These are phyloP conservation scores for Pythium biforme DNA, from an alignment of 352 stramenopile genomes.

Conservation along the genomic window DNA sequence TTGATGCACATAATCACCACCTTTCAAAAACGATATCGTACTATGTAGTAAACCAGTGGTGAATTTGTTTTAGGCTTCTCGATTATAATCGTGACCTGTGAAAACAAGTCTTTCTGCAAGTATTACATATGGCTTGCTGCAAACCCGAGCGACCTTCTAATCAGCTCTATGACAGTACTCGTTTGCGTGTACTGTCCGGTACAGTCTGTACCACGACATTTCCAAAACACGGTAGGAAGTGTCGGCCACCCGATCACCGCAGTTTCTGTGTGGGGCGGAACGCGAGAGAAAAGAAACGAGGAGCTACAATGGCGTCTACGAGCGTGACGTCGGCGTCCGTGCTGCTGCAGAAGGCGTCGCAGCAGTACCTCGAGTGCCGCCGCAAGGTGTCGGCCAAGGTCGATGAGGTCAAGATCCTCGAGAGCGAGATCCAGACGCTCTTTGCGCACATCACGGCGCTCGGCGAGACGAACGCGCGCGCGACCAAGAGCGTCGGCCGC, in stretches of 20 bases:
- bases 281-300: conserved; percentile 7
- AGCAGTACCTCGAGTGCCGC: conserved; percentile 82
- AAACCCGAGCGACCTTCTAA: conserved; percentile 4
- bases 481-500: conserved; percentile 70
- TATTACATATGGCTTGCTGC: not conserved
- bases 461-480: conserved; percentile 31
- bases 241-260: conserved; percentile 25
- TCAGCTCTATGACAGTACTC: not conserved
- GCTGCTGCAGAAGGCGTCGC: conserved; percentile 73
- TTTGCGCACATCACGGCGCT: conserved; percentile 70
- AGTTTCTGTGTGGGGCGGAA: not conserved
- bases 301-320: conserved; percentile 44
- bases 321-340: conserved; percentile 49
- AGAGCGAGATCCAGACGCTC: conserved; percentile 68
- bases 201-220: not conserved
- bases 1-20: not conserved
- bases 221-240: conserved; percentile 20
- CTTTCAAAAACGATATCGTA: not conserved
- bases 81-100: not conserved
- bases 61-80: too few species aligned
- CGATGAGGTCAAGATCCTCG: conserved; percentile 71
- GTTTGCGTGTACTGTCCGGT: not conserved
- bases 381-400: conserved; percentile 77
- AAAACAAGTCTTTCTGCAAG: not conserved
- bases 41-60: not conserved